These are phyloP conservation scores for Moricandia arvensis DNA, from an alignment of 345 rosid genomes.

Conservation along the genomic window DNA sequence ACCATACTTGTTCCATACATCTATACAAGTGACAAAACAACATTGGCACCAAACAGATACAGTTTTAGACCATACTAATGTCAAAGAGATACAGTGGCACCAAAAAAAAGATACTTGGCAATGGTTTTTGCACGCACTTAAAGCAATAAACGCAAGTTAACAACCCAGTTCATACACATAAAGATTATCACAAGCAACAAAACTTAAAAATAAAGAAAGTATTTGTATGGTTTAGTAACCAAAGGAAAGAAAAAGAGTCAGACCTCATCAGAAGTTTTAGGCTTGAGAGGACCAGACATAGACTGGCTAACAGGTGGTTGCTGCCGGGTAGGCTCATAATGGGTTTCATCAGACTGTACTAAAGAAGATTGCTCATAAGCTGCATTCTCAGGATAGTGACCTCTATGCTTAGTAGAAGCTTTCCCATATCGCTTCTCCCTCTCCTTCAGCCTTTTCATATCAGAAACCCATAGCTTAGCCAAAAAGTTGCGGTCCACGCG, in stretches of 20 bases:
- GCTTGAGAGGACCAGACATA: slow-evolving; percentile 54
- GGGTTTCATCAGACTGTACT: slow-evolving; percentile 18
- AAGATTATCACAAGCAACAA: no score
- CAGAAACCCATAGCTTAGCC: slow-evolving; percentile 65
- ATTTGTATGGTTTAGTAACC: no score
- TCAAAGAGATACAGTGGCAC: neutral
- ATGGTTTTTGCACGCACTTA: neutral
- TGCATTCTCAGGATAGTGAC: no score
- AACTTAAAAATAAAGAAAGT: no score
- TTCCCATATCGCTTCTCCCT: slow-evolving; percentile 38
- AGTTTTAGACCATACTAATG: neutral
- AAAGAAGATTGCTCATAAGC: slow-evolving; percentile 11
- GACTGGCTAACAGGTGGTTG: slow-evolving; percentile 79
- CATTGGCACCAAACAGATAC: no score
- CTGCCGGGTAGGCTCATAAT: slow-evolving; percentile 27
- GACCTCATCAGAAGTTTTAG: slow-evolving; percentile 70
- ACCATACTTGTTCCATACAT: slow-evolving; percentile 11
- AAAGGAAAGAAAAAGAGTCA: slow-evolving; percentile 13
- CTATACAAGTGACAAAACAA: neutral
- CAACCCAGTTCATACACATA: no score
- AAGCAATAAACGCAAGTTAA: no score
- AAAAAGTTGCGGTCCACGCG: slow-evolving; percentile 50
- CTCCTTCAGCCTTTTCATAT: slow-evolving; percentile 45
- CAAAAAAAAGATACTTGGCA: neutral
- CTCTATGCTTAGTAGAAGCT: slow-evolving; percentile 28